phyloP scores from a whole-genome alignment of 805 yeast genomes.

The Sugiyamaella floridensis region DNA sequence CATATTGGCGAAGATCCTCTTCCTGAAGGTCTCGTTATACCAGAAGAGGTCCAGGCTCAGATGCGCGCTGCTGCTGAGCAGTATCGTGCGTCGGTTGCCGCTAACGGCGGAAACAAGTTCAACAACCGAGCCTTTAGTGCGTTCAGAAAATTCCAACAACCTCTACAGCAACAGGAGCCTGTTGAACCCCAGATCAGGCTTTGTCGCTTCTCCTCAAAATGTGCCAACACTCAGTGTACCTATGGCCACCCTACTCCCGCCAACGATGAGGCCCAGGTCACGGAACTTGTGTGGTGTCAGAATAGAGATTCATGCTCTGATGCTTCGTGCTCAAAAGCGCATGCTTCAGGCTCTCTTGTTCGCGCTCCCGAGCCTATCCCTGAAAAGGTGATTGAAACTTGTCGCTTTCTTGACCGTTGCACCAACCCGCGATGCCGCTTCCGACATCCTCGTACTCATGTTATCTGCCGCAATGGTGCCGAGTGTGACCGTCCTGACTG shows the following conservation, averaged over 20 bases:
- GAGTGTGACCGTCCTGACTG: slow-evolving; percentile 76
- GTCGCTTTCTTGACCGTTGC: slow-evolving; percentile 72
- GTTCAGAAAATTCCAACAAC: not conserved
- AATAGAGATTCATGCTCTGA: slow-evolving; percentile 60
- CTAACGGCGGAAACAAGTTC: not conserved
- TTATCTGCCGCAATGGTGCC: slow-evolving; percentile 76
- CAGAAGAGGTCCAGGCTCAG: not conserved
- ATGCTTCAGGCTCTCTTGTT: slow-evolving; percentile 64
- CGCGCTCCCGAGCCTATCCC: slow-evolving; percentile 24
- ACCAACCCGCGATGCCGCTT: slow-evolving; percentile 71
- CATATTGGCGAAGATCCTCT: slow-evolving; percentile 72
- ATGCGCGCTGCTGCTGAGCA: not conserved
- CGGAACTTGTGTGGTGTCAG: slow-evolving; percentile 61
- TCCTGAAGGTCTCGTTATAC: not conserved
- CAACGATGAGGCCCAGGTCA: slow-evolving; percentile 63
- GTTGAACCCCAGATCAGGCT: slow-evolving; percentile 1
- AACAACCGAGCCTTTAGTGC: not conserved
- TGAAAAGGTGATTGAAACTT: slow-evolving; percentile 65
- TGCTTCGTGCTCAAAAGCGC: slow-evolving; percentile 62
- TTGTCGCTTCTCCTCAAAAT: slow-evolving; percentile 54
- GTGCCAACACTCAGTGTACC: slow-evolving; percentile 74
- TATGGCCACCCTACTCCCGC: slow-evolving; percentile 92
- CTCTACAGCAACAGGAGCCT: not conserved
- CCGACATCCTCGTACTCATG: slow-evolving; percentile 72
- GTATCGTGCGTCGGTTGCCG: not conserved